Base-by-base conservation (phyloP, 1,284 basidiomycete genomes). In the Anthracocystis walkeri region DNA sequence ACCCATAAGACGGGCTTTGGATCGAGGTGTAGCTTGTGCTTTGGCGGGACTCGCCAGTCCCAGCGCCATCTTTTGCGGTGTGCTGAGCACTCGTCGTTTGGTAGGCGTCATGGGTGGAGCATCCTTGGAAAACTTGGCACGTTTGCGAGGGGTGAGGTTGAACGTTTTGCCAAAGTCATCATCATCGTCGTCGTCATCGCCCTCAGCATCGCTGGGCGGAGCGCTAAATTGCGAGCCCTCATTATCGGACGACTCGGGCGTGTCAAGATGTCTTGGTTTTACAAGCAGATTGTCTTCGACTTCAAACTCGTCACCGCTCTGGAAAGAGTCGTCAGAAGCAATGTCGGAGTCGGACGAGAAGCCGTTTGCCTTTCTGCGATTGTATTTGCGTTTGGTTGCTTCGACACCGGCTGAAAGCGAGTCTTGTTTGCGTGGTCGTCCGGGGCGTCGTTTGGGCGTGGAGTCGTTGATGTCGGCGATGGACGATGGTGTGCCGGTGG, bases 311-410 rank as follows among this genome's bases (percentile, higher is more conserved):
- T 75, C 64, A 7, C 67, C 73, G 54, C 67, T 71, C 42, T 71
- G 67, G 56, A 75, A 75, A 16, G 60, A 64, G 56, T 75, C 73
- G 45, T 75, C 73, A n/a, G 73, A 75, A 4, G 52, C 73, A 14
- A 63, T n/a, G 51, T 75, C 66, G 0, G 72, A 75, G 42, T 70
- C 72, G 33, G 72, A 66, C 7, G 50, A 60, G 41, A 66, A 58
- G 35, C 67, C 59, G 38, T 63, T 57, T 12, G 62, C 46, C 48
- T 62, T 70, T 42, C 62, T 64, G 25, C 66, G 65, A 11, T 27
- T 58, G 52, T 56, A 50, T 21, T 58, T 60, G 52, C 66, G 58
- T 23, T 65, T 75, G 27, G 55, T 33, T 2, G 58, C 51, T 16
- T 50, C 59, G 18, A 74, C 55, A n/a, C 72, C 72, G 16, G 72